Base-by-base conservation (phyloP, 2,329 filamentous ascomycete genomes). In the Xylaria sp. region DNA sequence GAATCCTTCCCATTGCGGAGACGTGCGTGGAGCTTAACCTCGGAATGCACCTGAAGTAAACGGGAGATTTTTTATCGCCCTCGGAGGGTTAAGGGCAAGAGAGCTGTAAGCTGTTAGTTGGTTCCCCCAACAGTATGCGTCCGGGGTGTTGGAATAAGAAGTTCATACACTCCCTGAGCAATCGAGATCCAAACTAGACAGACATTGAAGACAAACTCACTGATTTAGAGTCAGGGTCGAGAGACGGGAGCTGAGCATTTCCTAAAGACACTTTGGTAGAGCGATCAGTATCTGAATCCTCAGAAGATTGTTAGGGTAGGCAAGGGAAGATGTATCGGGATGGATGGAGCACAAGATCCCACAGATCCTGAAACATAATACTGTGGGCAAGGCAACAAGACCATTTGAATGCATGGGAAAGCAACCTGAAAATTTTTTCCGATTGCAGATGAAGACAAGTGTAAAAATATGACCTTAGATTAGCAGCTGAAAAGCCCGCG, bases 31-130 rank as follows among this genome's bases (percentile, higher is more conserved):
- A 11, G n/a, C n/a, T n/a, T 29, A 13, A 40, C 2, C 27, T 11
- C 31, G n/a, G 3, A 13, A n/a, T 41, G 8, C 3, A 17, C 11
- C n/a, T 4, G 11, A 54, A 29, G 19, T 13, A 46, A 51, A 49
- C 5, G 19, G 17, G 29, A 13, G 11, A 57, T 53, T 57, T 19
- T 53, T 57, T 19, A 61, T 47, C 47, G 13, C 11, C 25, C 35
- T 52, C 25, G 8, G 27, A 4, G 8, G 11, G 13, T 3, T 25
- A 17, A 21, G n/a, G 33, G 15, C 17, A 25, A 35, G 9, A 33
- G 27, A 29, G 25, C 51, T 46, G 23, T 21, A 31, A 23, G 23
- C 17, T 33, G 29, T 52, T 41, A 47, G 41, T 38, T 46, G 9
- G 15, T 27, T 9, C 15, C 9, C 1, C 3, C n/a, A 4, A 3